Base-by-base conservation (phyloP, 2,329 filamentous ascomycete species). In the Arthrobotrys musiformis region DNA sequence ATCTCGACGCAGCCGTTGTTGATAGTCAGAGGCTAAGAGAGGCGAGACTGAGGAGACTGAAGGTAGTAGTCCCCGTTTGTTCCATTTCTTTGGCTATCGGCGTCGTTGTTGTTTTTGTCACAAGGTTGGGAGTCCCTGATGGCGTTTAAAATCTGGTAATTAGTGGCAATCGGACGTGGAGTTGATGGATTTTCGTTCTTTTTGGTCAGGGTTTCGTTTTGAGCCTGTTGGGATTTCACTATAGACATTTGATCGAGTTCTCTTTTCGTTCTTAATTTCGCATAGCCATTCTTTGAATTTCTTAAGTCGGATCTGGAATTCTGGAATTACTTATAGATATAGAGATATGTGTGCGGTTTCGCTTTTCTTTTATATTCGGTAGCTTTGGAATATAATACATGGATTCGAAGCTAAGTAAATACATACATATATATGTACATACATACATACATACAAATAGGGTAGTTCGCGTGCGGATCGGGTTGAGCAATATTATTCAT, bases 1-100 rank as follows among this genome's bases (percentile, higher is more conserved):
- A 77, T 7, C 52, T 77, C 22, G 72, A 77, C 60, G 46, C 54
- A 17, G 46, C 72, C 6, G 60, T 67, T 37, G 19, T 77, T 33
- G 58, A 77, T n/a, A 42, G 64, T 35, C 72, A 77, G 24, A 60
- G 60, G 30, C 58, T 70, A 50, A 42, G 72, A 26, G 48, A 60
- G 9, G 66, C 66, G 33, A 61, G 58, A n/a, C 40, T 77, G 50
- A 60, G 66, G 24, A 77, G 72, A 19, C 46, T 77, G 1, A 77
- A 66, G 19, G 67, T 70, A 5, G 64, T 67, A 4, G 19, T 77
- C 5, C 66, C 72, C 11, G 60, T 70, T 17, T 77, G 72, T 35
- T 70, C 72, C 15, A 46, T 77, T 24, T 77, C 72, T 4, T 28
- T 77, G 17, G 72, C 72, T 8, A 35, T 77, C 15, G 64, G 54